Base-by-base conservation (phyloP, 345 rosid genomes). In the Brassica carinata region DNA sequence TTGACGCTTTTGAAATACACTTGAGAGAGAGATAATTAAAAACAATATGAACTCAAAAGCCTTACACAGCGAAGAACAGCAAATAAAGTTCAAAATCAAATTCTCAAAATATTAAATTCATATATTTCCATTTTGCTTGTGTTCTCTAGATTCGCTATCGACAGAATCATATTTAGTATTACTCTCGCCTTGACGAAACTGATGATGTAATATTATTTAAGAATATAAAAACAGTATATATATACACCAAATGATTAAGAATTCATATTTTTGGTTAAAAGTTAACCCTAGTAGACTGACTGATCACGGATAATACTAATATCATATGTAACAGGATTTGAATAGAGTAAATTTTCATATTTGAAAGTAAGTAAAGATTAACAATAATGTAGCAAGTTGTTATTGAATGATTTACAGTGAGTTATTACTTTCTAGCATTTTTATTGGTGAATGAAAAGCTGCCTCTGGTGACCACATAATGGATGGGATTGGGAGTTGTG, bases 1-100 rank as follows among this genome's bases (percentile, higher is more conserved):
- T 80, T 81, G 73, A 70, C 83, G 83, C 80, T 64, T 70, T 80
- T 66, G 26, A 27, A 43, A 69, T 69, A 64, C 66, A 74, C 33
- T 63, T 45, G 67, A 69, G 43, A 69, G 11, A 69, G 27, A 69
- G 0, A 5, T 63, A 15, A 45, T 23, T 53, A 31, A 9, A 65
- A 64, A 69, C 36, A 55, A 81, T 27, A 57, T 8, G 1, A 64
- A 48, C 64, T 5, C 71, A 75, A 74, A 58, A 45, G 26, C 75
- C 79, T 43, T 74, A 74, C 78, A 79, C 78, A 79, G 74, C 74
- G 8, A 48, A 38, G 33, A 67, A 79, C 78, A 61, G 65, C 66
- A 61, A 33, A 34, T 69, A 74, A 62, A 74, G 64, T 30, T 64
- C 53, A 26, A 5, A 48, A 64, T 8, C 51, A 62, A 59, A 31